Evolutionary conservation across 345 rosid genomes (phyloP).

Genomic region (Acer campestre): DNA sequence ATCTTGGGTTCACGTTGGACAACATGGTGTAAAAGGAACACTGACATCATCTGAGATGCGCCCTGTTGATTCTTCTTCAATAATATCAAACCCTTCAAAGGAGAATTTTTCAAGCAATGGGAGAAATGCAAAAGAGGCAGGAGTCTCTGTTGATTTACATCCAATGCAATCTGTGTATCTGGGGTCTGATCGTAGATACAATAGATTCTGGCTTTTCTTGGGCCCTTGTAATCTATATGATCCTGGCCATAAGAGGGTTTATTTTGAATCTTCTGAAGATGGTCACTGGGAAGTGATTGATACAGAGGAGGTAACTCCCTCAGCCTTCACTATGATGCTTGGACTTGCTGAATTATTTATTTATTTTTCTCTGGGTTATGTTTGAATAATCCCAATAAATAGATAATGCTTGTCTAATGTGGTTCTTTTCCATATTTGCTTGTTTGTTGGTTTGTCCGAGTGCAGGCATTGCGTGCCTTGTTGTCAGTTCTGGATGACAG

Average conservation of each 20-base stretch:
- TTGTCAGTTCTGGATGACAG: constrained; percentile 82
- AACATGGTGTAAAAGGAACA: constrained; percentile 35
- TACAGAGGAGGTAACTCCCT: constrained; percentile 66
- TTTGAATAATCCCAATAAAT: background rate
- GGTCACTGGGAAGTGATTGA: constrained; percentile 97
- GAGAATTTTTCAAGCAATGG: constrained; percentile 31
- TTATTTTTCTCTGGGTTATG: background rate
- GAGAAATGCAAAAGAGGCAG: constrained; percentile 37
- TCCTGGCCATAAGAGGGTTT: constrained; percentile 94
- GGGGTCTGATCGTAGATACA: constrained; percentile 97
- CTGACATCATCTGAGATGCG: constrained; percentile 44
- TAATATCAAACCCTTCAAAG: constrained; percentile 32
- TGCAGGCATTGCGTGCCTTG: constrained; percentile 79
- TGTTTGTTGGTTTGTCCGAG: constrained; percentile 22
- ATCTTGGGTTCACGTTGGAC: constrained; percentile 71
- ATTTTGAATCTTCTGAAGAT: constrained; percentile 97
- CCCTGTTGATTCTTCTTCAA: constrained; percentile 73
- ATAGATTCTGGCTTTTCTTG: constrained; percentile 97
- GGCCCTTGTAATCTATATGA: constrained; percentile 84
- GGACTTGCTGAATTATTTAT: background rate
- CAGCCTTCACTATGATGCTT: background rate
- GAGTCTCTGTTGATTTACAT: constrained; percentile 45
- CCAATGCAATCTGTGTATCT: constrained; percentile 87
- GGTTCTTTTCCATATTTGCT: constrained; percentile 10
- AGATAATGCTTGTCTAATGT: background rate